phyloP scores from a whole-genome alignment of 2,329 filamentous ascomycete species.

The Sarocladium oryzae region DNA sequence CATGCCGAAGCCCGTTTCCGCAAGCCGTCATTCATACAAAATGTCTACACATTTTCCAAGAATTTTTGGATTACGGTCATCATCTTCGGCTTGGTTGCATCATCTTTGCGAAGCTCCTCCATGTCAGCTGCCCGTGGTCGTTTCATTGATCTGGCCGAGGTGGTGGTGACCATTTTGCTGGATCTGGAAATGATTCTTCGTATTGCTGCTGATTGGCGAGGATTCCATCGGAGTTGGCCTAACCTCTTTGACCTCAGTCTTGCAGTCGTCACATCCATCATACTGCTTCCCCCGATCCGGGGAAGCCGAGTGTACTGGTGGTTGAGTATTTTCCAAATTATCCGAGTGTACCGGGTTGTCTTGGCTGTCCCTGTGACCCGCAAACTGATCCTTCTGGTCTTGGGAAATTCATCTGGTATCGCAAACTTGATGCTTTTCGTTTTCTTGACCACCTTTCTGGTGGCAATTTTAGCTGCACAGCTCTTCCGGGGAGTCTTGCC shows the following conservation, averaged over 20 bases:
- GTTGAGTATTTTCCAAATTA: constrained; percentile 87
- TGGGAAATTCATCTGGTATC: constrained; percentile 88
- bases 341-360: constrained; percentile 87
- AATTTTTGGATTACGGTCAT: constrained; percentile 79
- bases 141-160: constrained; percentile 68
- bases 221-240: constrained; percentile 65
- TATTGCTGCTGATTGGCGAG: constrained; percentile 70
- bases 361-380: constrained; percentile 81
- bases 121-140: constrained; percentile 58
- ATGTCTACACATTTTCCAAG: constrained; percentile 65
- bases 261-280: constrained; percentile 74
- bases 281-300: constrained; percentile 76
- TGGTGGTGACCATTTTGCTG: constrained; percentile 69
- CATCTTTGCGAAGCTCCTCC: constrained; percentile 66
- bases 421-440: constrained; percentile 94
- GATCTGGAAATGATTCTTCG: constrained; percentile 77
- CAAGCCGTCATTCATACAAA: constrained; percentile 44
- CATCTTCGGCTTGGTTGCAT: constrained; percentile 69
- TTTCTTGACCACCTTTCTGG: constrained; percentile 89
- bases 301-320: constrained; percentile 73
- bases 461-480: constrained; percentile 88
- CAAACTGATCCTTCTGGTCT: constrained; percentile 77
- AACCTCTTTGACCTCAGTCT: constrained; percentile 79
- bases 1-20: constrained; percentile 30
- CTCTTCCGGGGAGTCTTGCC: constrained; percentile 86